phyloP scores from a whole-genome alignment of 2,329 filamentous ascomycete species.

The Hymenoscyphus albidus region DNA sequence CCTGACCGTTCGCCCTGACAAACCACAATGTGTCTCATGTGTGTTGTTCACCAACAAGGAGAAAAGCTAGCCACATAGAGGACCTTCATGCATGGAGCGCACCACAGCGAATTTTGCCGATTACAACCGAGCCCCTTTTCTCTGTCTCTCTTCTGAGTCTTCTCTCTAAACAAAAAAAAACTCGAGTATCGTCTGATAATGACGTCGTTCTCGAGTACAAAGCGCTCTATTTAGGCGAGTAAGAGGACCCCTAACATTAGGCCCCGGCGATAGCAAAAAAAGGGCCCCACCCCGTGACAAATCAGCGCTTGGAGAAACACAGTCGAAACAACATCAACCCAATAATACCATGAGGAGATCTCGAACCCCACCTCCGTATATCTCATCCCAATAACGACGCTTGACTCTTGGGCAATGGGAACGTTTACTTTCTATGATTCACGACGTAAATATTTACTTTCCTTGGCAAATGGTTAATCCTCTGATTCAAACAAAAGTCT shows the following conservation, averaged over 20 bases:
- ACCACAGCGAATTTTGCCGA: neutral
- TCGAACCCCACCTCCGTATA: neutral
- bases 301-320: neutral
- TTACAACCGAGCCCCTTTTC: neutral
- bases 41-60: neutral
- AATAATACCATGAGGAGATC: neutral
- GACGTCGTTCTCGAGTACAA: neutral
- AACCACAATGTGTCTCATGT: neutral
- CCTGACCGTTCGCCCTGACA: neutral
- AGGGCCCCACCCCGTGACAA: neutral
- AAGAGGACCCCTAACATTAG: neutral
- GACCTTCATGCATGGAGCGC: neutral
- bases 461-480: no score
- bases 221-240: neutral
- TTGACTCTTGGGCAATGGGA: neutral
- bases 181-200: neutral
- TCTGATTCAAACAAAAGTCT: no score
- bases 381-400: neutral
- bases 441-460: no score
- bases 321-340: neutral
- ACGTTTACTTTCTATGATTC: neutral
- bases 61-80: neutral
- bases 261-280: neutral
- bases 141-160: neutral
- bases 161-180: neutral